Conservation (phyloP, 2,329 filamentous ascomycete species). For the Venturia asperata region DNA sequence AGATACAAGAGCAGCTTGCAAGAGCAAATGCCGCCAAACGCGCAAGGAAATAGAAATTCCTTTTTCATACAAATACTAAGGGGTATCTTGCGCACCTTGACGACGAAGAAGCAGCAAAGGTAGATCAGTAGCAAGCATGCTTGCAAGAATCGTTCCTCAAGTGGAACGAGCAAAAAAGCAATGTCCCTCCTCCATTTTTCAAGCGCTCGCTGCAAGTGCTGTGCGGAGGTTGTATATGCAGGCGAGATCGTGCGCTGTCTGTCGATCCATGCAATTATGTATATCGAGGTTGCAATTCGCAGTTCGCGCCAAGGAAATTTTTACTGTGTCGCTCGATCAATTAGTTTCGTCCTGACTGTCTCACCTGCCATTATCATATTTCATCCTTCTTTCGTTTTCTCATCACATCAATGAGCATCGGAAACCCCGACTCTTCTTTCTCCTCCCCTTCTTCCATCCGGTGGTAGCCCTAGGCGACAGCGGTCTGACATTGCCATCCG, state of each 20-base stretch:
- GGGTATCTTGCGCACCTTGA: conserved; percentile 9
- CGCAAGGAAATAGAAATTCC: not conserved
- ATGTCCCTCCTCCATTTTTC: not conserved
- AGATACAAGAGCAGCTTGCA: not conserved
- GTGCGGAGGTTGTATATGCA: not conserved
- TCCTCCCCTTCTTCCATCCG: not conserved
- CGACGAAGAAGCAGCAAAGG: not conserved
- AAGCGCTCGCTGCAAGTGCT: not conserved
- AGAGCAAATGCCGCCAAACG: not conserved
- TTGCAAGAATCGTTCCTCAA: not conserved
- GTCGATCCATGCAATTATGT: not conserved
- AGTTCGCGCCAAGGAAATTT: not conserved
- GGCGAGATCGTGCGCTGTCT: not conserved
- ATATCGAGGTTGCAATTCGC: not conserved
- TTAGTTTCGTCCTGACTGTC: not conserved
- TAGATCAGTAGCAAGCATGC: not conserved
- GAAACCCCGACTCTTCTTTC: conserved; percentile 5
- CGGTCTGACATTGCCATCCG: conserved; percentile 14
- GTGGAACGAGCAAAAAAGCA: not conserved
- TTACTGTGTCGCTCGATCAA: not conserved
- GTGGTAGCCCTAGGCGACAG: conserved; percentile 17
- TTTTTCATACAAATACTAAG: not conserved
- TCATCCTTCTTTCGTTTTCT: not conserved
- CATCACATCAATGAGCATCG: conserved; percentile 17
- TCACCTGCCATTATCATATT: conserved; percentile 4